Conservation (phyloP, 179 eudicot species). For the Beta macrorhiza region DNA sequence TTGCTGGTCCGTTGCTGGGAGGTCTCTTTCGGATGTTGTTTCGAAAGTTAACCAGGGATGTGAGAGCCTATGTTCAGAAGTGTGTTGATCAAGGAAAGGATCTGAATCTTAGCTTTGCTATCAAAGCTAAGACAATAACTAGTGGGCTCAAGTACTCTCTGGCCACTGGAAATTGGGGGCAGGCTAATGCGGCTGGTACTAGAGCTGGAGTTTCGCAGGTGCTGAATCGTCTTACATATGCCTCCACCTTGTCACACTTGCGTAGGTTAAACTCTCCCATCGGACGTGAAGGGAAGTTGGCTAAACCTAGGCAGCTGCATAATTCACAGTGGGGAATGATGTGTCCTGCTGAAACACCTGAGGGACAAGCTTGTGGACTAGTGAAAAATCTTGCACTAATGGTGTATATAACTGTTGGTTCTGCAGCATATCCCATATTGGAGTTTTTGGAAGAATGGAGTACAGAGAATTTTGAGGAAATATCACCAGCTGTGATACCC, state of each 20-base stretch:
- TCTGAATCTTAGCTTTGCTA: conserved; percentile 88
- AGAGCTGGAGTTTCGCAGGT: conserved; percentile 99
- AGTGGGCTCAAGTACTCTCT: conserved; percentile 97
- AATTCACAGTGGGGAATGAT: conserved; percentile 99
- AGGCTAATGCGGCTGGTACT: conserved; percentile 97
- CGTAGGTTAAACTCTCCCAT: conserved; percentile 93
- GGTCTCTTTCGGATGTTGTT: conserved; percentile 90
- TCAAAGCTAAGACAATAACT: conserved; percentile 94
- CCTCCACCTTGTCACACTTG: conserved; percentile 93
- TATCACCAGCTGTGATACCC: conserved; percentile 93
- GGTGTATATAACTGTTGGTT: conserved; percentile 95
- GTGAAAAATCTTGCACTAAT: conserved; percentile 96
- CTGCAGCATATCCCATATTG: conserved; percentile 92
- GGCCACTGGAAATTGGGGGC: conserved; percentile 99
- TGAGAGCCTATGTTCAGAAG: conserved; percentile 90
- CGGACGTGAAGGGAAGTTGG: conserved; percentile 96
- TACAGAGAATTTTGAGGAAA: conserved; percentile 94
- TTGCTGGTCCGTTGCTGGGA: conserved; percentile 98
- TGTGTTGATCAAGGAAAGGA: conserved; percentile 92
- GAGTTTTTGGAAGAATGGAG: conserved; percentile 99
- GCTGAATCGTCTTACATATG: conserved; percentile 91
- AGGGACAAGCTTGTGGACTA: conserved; percentile 98
- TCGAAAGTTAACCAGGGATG: conserved; percentile 94
- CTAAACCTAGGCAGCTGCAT: conserved; percentile 96
- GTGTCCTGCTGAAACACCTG: conserved; percentile 99